These are phyloP conservation scores for Warburgia ugandensis DNA, from an alignment of 164 flowering plant genomes.

Conservation along the genomic window DNA sequence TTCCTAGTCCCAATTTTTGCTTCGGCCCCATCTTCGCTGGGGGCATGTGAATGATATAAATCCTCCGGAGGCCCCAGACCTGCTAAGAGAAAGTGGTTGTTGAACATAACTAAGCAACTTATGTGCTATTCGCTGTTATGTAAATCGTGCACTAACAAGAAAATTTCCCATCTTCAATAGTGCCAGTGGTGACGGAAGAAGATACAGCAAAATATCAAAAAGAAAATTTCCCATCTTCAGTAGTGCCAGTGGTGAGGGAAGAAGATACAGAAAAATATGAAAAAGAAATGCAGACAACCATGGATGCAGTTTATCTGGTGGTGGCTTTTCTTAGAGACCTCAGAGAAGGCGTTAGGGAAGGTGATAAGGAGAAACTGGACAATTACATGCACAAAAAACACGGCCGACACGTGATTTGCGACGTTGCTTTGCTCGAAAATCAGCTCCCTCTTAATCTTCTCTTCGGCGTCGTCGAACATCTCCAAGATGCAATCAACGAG, in stretches of 20 bases:
- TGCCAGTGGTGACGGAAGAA: too few relatives aligned
- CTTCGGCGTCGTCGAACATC: background rate
- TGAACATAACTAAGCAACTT: too few relatives aligned
- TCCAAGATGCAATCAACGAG: background rate
- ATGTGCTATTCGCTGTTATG: too few relatives aligned
- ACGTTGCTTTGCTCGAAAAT: slow-evolving; percentile 7
- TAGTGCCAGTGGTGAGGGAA: background rate
- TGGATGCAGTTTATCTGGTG: slow-evolving; percentile 10
- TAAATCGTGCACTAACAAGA: too few relatives aligned
- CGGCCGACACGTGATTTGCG: background rate
- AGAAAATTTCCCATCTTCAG: background rate
- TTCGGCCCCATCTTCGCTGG: too few relatives aligned
- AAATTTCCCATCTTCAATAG: too few relatives aligned
- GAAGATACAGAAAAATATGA: slow-evolving; percentile 4
- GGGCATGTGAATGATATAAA: too few relatives aligned
- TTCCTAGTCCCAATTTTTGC: too few relatives aligned
- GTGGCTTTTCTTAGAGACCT: slow-evolving; percentile 8
- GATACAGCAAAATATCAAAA: background rate
- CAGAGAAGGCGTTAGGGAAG: background rate
- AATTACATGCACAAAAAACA: background rate
- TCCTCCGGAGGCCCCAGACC: too few relatives aligned
- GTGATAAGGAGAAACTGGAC: slow-evolving; percentile 2
- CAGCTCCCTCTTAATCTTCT: slow-evolving; percentile 4
- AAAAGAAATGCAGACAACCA: background rate
- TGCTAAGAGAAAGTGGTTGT: too few relatives aligned